Base-by-base conservation (phyloP, 2,329 filamentous ascomycete genomes). In the Zelopaecilomyces penicillatus region DNA sequence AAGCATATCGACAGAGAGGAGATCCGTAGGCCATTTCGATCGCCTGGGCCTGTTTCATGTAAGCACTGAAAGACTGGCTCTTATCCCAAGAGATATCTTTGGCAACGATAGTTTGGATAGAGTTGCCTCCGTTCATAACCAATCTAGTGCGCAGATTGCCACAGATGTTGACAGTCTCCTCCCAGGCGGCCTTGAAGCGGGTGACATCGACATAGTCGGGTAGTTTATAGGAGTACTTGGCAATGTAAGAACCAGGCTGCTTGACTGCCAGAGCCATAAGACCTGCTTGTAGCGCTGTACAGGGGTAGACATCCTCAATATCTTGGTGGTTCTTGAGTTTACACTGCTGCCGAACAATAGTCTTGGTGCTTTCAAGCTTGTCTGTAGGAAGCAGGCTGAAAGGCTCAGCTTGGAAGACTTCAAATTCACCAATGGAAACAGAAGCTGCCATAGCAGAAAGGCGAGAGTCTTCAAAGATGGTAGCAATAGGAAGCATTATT, bases 111-210 rank as follows among this genome's bases (percentile, higher is more conserved):
- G 47, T 32, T 32, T 53, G 43, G 30, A 46, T 30, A 6, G 47
- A 28, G 34, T 37, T 29, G 5, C 49, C 46, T 29, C 48, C 33
- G 33, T 47, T 40, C 3, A n/a, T 44, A 3, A 54, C 39, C 6
- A 57, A 53, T 5, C 55, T 44, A 1, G 55, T 55, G 19, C 54
- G 51, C 9, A 57, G 31, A 12, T 52, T 52, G 2, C 48, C 42
- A 29, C 52, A 54, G 5, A 41, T 19, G 5, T 45, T 29, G 2
- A 55, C 39, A 3, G 48, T 49, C 1, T 42, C 31, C 12, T 54
- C 52, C 55, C 54, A 57, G 6, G 48, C 48, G 1, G 8, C 29
- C n/a, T 39, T 49, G 30, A 57, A 56, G 3, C 43, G 45, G 4
- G 31, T 39, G 29, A 58, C 26, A 19, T 62, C 52, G 5, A 57